Evolutionary conservation across 148 eudicot genomes (phyloP).

Genomic region (Euryodendron excelsum): DNA sequence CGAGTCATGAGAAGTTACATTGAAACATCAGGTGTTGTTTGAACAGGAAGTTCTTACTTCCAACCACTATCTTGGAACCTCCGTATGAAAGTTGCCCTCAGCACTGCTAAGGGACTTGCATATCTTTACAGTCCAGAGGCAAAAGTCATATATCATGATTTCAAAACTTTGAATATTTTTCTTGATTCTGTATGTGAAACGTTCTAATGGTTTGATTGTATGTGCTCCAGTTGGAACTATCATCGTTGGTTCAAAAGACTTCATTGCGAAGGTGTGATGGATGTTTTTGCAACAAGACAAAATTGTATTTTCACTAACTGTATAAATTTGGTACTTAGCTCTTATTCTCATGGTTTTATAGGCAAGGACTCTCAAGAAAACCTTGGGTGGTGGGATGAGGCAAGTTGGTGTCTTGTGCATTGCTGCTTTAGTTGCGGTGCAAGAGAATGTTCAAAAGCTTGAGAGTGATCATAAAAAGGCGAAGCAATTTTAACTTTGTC

Average conservation of each 20-base stretch:
- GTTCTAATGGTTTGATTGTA: not conserved
- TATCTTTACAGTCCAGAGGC: constrained; percentile 78
- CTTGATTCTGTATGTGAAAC: constrained; percentile 66
- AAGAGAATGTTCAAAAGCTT: too few species aligned
- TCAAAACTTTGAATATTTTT: constrained; percentile 74
- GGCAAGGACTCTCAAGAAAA: too few species aligned
- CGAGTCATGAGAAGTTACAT: too few species aligned
- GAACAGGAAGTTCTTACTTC: constrained; percentile 54
- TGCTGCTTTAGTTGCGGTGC: too few species aligned
- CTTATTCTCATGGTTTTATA: too few species aligned
- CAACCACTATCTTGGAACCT: constrained; percentile 74
- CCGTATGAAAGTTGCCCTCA: constrained; percentile 78
- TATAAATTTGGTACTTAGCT: not conserved
- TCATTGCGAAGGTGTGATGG: constrained; percentile 60
- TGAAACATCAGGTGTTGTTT: constrained; percentile 14
- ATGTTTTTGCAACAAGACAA: not conserved
- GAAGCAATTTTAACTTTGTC: too few species aligned
- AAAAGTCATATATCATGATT: constrained; percentile 81
- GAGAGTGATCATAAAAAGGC: too few species aligned
- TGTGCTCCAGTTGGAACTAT: constrained; percentile 91
- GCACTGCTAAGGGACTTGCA: constrained; percentile 85
- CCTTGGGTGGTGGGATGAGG: too few species aligned
- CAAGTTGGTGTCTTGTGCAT: too few species aligned
- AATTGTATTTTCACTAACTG: not conserved
- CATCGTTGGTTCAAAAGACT: constrained; percentile 79